phyloP scores from a whole-genome alignment of 352 stramenopile species.

The Globisporangium orthogonon region DNA sequence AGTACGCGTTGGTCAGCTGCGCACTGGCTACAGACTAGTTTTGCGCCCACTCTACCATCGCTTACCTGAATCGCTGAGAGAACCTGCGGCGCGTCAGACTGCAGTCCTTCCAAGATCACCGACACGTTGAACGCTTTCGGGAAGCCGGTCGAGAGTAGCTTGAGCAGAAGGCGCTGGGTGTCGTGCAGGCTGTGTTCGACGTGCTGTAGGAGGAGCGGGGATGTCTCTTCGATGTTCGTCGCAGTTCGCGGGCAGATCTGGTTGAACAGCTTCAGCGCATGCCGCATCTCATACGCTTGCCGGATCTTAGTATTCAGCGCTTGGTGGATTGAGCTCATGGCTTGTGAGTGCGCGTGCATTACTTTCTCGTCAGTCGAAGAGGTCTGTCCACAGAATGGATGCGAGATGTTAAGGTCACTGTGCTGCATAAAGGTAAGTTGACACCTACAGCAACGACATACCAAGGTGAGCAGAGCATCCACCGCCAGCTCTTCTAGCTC shows the following conservation, averaged over 20 bases:
- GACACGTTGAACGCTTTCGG: slow-evolving; percentile 77
- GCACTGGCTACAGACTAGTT: background rate
- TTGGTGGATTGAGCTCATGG: slow-evolving; percentile 56
- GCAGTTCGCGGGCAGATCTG: slow-evolving; percentile 66
- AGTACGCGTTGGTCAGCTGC: background rate
- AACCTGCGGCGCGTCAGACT: slow-evolving; percentile 66
- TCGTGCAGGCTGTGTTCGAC: slow-evolving; percentile 76
- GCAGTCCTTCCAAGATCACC: slow-evolving; percentile 74
- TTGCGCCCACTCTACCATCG: background rate
- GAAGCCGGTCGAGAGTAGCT: slow-evolving; percentile 74
- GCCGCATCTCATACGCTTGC: slow-evolving; percentile 69
- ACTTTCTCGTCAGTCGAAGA: slow-evolving; percentile 44
- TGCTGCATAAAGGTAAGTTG: background rate
- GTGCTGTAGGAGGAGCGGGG: slow-evolving; percentile 66
- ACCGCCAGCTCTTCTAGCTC: slow-evolving; percentile 67
- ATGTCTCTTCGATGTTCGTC: slow-evolving; percentile 69
- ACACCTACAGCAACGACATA: slow-evolving; percentile 14
- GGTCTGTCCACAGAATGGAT: slow-evolving; percentile 24
- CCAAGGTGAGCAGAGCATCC: slow-evolving; percentile 51
- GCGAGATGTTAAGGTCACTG: background rate
- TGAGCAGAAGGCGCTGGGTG: slow-evolving; percentile 63
- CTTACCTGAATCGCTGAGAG: slow-evolving; percentile 69
- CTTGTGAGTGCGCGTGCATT: slow-evolving; percentile 42
- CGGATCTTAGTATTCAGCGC: slow-evolving; percentile 65
- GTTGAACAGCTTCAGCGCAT: slow-evolving; percentile 67